Conservation (phyloP, 2,329 filamentous ascomycete genomes). For the Epichloe brachyelytri region DNA sequence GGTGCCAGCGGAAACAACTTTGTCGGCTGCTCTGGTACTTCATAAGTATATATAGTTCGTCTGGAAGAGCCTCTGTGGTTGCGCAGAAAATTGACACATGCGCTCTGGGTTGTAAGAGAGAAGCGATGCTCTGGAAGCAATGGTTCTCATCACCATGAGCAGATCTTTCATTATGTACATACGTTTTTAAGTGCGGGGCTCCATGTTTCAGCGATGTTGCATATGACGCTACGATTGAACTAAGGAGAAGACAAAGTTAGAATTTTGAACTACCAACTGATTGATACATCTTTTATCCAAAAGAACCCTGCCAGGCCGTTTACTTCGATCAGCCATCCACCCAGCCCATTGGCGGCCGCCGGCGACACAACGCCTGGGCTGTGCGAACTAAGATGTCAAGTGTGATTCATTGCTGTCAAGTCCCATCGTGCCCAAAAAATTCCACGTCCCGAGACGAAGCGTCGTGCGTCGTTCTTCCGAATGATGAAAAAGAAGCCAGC, state of each 20-base stretch:
- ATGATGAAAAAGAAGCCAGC: no score
- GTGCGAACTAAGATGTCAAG: no score
- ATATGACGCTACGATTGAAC: neutral
- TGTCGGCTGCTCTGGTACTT: conserved; percentile 39
- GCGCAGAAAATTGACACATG: no score
- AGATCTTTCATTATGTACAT: neutral
- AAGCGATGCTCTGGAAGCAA: neutral
- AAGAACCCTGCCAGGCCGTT: neutral
- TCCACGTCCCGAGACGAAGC: no score
- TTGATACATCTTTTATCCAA: neutral
- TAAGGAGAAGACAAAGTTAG: neutral
- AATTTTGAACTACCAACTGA: no score
- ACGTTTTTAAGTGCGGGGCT: neutral
- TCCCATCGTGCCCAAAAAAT: no score
- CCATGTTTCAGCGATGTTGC: neutral
- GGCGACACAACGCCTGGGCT: no score
- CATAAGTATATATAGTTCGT: neutral
- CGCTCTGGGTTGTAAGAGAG: neutral
- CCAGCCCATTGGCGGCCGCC: no score
- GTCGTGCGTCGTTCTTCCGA: no score
- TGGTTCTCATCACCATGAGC: neutral
- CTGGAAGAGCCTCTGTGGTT: no score
- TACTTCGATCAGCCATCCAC: no score
- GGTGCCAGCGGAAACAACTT: conserved; percentile 57
- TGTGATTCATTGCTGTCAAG: no score